These are phyloP conservation scores for Ambrosiella xylebori DNA, from an alignment of 2,329 filamentous ascomycete species.

Conservation along the genomic window DNA sequence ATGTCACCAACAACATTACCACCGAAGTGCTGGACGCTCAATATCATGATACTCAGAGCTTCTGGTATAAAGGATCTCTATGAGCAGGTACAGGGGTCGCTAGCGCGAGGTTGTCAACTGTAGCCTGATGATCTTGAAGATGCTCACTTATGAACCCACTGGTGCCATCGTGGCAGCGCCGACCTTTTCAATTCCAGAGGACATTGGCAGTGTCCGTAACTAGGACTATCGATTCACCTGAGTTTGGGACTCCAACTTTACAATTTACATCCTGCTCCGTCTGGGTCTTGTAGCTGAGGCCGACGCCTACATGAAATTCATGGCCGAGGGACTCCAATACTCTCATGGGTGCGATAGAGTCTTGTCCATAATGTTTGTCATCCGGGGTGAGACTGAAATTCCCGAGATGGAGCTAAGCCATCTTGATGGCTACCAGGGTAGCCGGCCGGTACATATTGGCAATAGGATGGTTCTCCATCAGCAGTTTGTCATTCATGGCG, in stretches of 20 bases:
- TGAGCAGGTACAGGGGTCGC: constrained; percentile 52
- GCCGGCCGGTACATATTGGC: constrained; percentile 56
- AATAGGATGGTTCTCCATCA: constrained; percentile 62
- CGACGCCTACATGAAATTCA: constrained; percentile 63
- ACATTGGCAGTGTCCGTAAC: constrained; percentile 48
- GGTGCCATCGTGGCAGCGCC: constrained; percentile 62
- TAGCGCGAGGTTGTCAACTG: constrained; percentile 56
- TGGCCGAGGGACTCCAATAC: constrained; percentile 50
- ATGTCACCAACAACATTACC: constrained; percentile 41
- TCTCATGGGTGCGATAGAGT: constrained; percentile 42
- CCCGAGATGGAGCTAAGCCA: constrained; percentile 52
- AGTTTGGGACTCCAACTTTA: constrained; percentile 63
- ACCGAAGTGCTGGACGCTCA: constrained; percentile 39
- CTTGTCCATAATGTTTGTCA: constrained; percentile 69
- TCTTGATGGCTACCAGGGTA: constrained; percentile 55
- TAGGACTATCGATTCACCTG: constrained; percentile 65
- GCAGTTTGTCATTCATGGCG: constrained; percentile 66
- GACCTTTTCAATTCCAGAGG: constrained; percentile 62
- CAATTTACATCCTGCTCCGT: constrained; percentile 59
- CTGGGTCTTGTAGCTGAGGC: constrained; percentile 61
- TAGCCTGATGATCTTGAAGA: constrained; percentile 57
- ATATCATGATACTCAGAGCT: constrained; percentile 53
- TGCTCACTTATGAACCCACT: constrained; percentile 62
- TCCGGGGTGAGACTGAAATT: constrained; percentile 56
- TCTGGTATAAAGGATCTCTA: constrained; percentile 55